Evolutionary conservation across 2,329 filamentous ascomycete species (phyloP).

Genomic region (Phaeophleospora eucalypticola): DNA sequence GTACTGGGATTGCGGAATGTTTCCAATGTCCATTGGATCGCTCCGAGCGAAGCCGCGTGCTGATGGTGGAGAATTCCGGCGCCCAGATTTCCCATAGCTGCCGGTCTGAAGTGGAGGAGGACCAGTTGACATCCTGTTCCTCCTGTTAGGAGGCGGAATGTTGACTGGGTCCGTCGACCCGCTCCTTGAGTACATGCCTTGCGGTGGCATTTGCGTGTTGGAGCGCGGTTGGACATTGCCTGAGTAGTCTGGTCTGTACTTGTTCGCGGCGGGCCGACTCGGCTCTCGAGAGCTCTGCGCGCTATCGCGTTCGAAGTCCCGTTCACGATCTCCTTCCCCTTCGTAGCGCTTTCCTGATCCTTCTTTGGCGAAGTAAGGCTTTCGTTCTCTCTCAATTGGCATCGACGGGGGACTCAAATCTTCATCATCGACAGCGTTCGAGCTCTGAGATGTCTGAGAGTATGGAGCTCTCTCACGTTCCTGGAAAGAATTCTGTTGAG

Average conservation of each 20-base stretch:
- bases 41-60: constrained; percentile 21
- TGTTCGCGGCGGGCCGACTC: constrained; percentile 10
- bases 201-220: constrained; percentile 14
- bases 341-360: constrained; percentile 56
- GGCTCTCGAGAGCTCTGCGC: constrained; percentile 14
- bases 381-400: constrained; percentile 61
- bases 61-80: constrained; percentile 22
- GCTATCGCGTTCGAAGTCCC: constrained; percentile 14
- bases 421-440: constrained; percentile 31
- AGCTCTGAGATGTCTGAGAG: constrained; percentile 26
- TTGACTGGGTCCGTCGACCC: constrained; percentile 19
- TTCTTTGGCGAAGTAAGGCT: constrained; percentile 59
- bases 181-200: constrained; percentile 12
- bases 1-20: constrained; percentile 24
- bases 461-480: constrained; percentile 43
- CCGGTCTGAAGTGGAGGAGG: constrained; percentile 13
- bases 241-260: constrained; percentile 13
- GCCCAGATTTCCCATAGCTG: constrained; percentile 17
- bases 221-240: constrained; percentile 8
- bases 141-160: constrained; percentile 20
- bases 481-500: constrained; percentile 24
- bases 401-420: constrained; percentile 41
- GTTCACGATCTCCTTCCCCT: constrained; percentile 14
- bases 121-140: constrained; percentile 19
- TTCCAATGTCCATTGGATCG: constrained; percentile 23